phyloP scores from a whole-genome alignment of 2,329 filamentous ascomycete species.

The Zymoseptoria passerinii region DNA sequence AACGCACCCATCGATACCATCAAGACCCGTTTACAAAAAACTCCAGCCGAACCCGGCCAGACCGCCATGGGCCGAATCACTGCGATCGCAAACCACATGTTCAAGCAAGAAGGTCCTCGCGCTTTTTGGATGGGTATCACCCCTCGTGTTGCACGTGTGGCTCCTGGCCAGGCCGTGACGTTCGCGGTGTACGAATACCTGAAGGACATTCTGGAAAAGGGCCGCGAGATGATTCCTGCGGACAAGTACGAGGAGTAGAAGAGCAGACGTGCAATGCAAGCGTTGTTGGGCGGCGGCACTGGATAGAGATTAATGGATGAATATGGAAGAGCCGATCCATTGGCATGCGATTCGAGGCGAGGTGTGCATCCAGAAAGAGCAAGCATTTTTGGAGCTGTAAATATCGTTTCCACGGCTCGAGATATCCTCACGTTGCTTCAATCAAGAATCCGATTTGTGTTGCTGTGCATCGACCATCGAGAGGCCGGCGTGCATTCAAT shows the following conservation, averaged over 20 bases:
- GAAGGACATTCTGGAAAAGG: constrained; percentile 42
- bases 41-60: constrained; percentile 67
- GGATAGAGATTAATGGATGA: background rate
- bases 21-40: constrained; percentile 93
- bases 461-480: too few relatives aligned
- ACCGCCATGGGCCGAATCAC: constrained; percentile 72
- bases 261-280: background rate
- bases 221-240: constrained; percentile 39
- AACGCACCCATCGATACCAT: constrained; percentile 99
- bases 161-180: constrained; percentile 80
- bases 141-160: constrained; percentile 92
- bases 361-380: background rate
- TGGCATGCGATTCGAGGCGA: background rate
- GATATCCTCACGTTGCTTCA: too few relatives aligned
- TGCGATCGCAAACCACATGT: constrained; percentile 56
- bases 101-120: constrained; percentile 79
- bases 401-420: background rate
- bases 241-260: constrained; percentile 43
- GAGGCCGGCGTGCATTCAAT: too few relatives aligned
- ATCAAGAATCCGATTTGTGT: background rate
- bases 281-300: background rate
- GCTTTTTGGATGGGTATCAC: constrained; percentile 99
- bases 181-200: constrained; percentile 52
- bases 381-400: background rate
- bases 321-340: background rate